Base-by-base conservation (phyloP, 352 stramenopile species). In the Phytophthora cryptogea region DNA sequence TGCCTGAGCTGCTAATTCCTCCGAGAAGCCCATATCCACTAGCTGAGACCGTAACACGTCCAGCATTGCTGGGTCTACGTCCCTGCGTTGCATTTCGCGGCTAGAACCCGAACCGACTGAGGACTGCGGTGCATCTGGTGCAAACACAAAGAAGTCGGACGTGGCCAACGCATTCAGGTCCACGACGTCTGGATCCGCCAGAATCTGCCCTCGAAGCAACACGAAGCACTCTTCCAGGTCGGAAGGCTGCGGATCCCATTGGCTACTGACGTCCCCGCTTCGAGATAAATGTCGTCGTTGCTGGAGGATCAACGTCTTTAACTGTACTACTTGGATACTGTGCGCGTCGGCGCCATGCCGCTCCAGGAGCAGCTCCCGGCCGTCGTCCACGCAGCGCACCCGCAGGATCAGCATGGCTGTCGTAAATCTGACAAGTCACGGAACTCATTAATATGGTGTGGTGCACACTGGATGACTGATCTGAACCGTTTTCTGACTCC, bases 121-220 rank as follows among this genome's bases (percentile, higher is more conserved):
- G n/a, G 14, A 37, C n/a, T 53, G 41, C 11, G 50, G 44, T 49
- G 37, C 20, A 54, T 85, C 76, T n/a, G 71, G 46, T 36, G 75
- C 71, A 53, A 91, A 76, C 30, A 91, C 79, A 49, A 91, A 83
- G 59, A 91, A 89, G 31, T 91, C 82, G 9, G 67, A 50, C 0
- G 68, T 20, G 5, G 40, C 39, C 26, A 88, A 70, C 16, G 77
- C 65, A 54, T 86, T 80, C 14, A 91, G 54, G 47, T 88, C 72
- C 39, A 91, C 43, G 32, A 80, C 59, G 62, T 91, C 82, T 20
- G 62, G 58, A 57, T 91, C 82, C 0, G 76, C 63, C 23, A 89
- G 67, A 53, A 91, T 78, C 30, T 76, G 70, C 8, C 82, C 82
- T 28, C 67, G 68, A 32, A 88, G 74, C 23, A 88, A 55, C 40